Evolutionary conservation across 2,329 filamentous ascomycete species (phyloP), one percentile per base, ranked within the genome.

Genomic region (Alternaria panax): DNA sequence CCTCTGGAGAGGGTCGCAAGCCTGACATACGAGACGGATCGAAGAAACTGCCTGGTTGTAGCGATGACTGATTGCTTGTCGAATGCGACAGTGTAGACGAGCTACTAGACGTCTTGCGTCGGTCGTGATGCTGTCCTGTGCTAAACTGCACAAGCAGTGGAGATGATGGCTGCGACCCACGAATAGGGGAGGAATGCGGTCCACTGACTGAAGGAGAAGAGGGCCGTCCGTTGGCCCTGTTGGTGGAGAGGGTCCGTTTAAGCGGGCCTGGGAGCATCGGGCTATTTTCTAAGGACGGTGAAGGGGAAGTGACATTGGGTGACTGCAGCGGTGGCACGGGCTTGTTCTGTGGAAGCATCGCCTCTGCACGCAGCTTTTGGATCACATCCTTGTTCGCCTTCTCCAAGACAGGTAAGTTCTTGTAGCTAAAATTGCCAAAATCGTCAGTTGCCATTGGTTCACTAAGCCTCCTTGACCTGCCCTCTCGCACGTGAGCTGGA

Each of bases 351-450:
- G 85, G 84, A 70, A 90, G 93, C 81, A 97, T 85, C 3, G 95
- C 93, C 78, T 98, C 93, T 22, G 93, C 92, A 11, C 93, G 89
- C 57, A 99, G 83, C 77, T 98, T 98, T 71, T 98, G 93, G 30
- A 99, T 97, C 28, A 98, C 93, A 71, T 99, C 95, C 76, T 99
- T 99, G 80, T 99, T 99, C 54, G 95, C 95, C 78, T 97, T 98
- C 72, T 98, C 95, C 18, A 99, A 84, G 20, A 98, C 94, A 0
- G 94, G 93, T 48, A 99, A 81, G 70, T 99, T 99, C 81, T 99
- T 99, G 84, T 97, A 99, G 38, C 92, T 88, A 78, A 99, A 99
- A 63, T 88, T 93, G 30, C 95, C 95, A 82, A 99, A 99, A 75
- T 99, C 96, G 76, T 99, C 95, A 0, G 90, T 86, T 30, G 88